Base-by-base conservation (phyloP, 345 rosid species). In the Durio zibethinus region DNA sequence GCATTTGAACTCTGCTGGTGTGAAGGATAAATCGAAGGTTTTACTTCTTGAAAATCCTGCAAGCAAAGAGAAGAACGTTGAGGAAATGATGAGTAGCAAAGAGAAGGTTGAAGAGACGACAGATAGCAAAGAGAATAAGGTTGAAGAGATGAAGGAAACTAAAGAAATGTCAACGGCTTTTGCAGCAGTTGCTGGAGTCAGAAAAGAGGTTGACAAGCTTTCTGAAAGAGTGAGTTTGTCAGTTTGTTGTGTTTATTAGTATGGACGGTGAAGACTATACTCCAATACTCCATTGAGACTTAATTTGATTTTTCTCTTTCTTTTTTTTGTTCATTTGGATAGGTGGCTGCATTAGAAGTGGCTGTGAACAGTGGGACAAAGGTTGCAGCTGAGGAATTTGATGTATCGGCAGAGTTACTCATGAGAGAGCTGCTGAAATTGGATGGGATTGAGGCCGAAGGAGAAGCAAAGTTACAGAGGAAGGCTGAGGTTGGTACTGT, bases 361-460 rank as follows among this genome's bases (percentile, higher is more conserved):
- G 86, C 83, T 73, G 88, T 94, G 79, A 86, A 86, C 74, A 78
- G 87, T 73, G 95, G 94, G 53, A 88, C 91, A 1, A 84, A 87
- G 82, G 83, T 93, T 57, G 83, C 89, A 0, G 83, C 77, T 10
- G 75, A 86, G 84, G 97, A 94, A 80, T 90, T 93, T 82, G 91
- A 76, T 38, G 68, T 85, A 61, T 79, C 90, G 9, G 84, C 95
- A 2, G 98, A 94, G 89, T 86, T 94, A 79, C 92, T 94, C 11
- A 94, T 94, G 98, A 88, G 85, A 79, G 90, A 90, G 83, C 68
- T 94, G 85, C 93, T 94, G 77, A 91, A 90, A 76, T 78, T 94
- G 86, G 98, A 94, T 80, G 78, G 88, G 20, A 88, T 93, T 21
- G 86, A 85, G 84, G 99, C 99, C 25, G 91, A 88, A 80, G 99